phyloP scores from a whole-genome alignment of 805 yeast species.

The Wickerhamiella kazuoi region DNA sequence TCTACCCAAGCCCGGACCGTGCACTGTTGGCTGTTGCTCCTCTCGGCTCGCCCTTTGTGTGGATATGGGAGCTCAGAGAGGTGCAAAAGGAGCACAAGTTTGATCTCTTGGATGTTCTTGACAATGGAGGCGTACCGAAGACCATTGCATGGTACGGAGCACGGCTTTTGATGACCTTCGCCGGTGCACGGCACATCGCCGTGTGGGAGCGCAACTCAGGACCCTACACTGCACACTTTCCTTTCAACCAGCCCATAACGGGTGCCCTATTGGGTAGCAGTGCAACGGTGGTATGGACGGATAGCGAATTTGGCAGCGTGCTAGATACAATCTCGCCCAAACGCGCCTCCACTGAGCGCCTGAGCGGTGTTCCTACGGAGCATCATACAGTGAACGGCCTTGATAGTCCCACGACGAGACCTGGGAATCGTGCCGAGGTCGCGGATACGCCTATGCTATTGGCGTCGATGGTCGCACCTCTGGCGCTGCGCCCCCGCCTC shows the following conservation, averaged over 20 bases:
- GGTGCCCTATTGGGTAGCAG: neutral
- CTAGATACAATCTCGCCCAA: no score
- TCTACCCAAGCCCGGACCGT: neutral
- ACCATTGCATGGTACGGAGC: neutral
- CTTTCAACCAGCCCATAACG: neutral
- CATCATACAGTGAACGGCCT: no score
- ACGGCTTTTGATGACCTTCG: neutral
- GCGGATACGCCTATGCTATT: no score
- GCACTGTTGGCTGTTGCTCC: neutral
- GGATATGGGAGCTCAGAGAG: neutral
- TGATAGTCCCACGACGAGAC: no score
- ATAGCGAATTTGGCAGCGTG: neutral
- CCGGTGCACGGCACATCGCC: neutral
- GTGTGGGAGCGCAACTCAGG: neutral
- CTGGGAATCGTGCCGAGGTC: no score
- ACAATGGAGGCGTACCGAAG: neutral
- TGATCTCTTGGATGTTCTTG: neutral
- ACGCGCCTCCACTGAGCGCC: no score
- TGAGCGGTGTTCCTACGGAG: no score
- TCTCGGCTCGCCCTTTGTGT: neutral
- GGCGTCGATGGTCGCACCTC: no score
- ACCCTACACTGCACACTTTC: neutral
- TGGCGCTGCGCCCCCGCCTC: no score
- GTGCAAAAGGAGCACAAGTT: neutral
- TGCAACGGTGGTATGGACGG: neutral